These are phyloP conservation scores for Cunninghamia lanceolata DNA, from an alignment of 75 land plant genomes.

Conservation along the genomic window DNA sequence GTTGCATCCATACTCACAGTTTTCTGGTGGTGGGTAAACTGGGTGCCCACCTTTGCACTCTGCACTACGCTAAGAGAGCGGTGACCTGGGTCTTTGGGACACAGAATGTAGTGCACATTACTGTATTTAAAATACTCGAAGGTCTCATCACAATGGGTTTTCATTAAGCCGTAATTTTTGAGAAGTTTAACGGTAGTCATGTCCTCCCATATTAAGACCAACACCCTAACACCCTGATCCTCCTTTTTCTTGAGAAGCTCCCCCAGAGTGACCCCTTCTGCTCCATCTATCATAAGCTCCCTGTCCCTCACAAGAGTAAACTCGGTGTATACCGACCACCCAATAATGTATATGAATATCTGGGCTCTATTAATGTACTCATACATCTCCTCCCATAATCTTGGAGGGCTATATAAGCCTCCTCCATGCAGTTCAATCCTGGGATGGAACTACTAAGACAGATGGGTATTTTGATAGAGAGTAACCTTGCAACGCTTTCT, in stretches of 20 bases:
- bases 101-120: slow-evolving; percentile 52
- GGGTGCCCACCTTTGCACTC: slow-evolving; percentile 13
- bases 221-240: slow-evolving; percentile 71
- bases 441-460: slow-evolving; percentile 32
- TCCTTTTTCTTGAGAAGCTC: slow-evolving; percentile 78
- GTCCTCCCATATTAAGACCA: slow-evolving; percentile 76
- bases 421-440: slow-evolving; percentile 14
- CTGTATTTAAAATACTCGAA: slow-evolving; percentile 47
- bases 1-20: slow-evolving; percentile 34
- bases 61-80: slow-evolving; percentile 27
- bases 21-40: slow-evolving; percentile 62
- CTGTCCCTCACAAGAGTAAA: slow-evolving; percentile 59
- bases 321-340: slow-evolving; percentile 59
- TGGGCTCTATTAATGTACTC: slow-evolving; percentile 59
- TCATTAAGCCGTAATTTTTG: slow-evolving; percentile 57
- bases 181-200: slow-evolving; percentile 56
- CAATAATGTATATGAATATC: slow-evolving; percentile 61
- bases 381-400: slow-evolving; percentile 75
- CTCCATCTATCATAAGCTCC: slow-evolving; percentile 40
- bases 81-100: slow-evolving; percentile 41
- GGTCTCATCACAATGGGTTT: slow-evolving; percentile 64
- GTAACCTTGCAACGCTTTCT: slow-evolving; percentile 42
- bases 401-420: slow-evolving; percentile 27
- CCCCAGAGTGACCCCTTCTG: slow-evolving; percentile 56
- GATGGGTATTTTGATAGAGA: slow-evolving; percentile 64